These are phyloP conservation scores for Murraya koenigii DNA, from an alignment of 345 rosid genomes.

Conservation along the genomic window DNA sequence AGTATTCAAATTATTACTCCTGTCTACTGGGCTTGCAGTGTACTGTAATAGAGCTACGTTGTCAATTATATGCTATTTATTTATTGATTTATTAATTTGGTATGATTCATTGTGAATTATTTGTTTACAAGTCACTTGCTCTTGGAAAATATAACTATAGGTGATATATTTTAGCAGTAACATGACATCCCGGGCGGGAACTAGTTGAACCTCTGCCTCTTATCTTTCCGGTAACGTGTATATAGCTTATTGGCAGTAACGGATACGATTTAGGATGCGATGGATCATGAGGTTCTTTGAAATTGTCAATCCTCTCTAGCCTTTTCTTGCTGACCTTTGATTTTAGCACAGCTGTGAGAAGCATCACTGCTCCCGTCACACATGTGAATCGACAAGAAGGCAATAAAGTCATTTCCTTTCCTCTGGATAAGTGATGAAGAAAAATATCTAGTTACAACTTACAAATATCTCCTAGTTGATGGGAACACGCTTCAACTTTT, in stretches of 20 bases:
- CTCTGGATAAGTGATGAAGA: neutral
- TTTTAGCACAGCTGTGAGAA: neutral
- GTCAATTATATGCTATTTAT: neutral
- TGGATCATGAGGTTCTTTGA: no score
- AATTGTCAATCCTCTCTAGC: neutral
- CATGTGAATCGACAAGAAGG: neutral
- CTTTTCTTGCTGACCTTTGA: neutral
- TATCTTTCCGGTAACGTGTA: no score
- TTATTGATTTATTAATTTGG: neutral
- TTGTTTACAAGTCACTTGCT: no score
- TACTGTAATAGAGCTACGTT: neutral
- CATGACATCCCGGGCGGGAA: no score
- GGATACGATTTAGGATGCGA: no score
- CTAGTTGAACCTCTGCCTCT: no score
- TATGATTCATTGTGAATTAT: no score
- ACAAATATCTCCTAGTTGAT: conserved; percentile 29
- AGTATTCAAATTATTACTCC: neutral
- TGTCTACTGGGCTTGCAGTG: neutral
- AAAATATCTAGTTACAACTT: conserved; percentile 14
- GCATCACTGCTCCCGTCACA: neutral
- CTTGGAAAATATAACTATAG: no score
- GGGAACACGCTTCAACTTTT: conserved; percentile 2
- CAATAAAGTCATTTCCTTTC: neutral
- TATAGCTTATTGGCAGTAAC: no score
- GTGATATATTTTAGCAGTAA: no score